Percentiles rank a stretch among this genome's conserved stretches.
phyloP scores from a whole-genome alignment of 2,329 filamentous ascomycete genomes.

The Verticillium nonalfalfae region DNA sequence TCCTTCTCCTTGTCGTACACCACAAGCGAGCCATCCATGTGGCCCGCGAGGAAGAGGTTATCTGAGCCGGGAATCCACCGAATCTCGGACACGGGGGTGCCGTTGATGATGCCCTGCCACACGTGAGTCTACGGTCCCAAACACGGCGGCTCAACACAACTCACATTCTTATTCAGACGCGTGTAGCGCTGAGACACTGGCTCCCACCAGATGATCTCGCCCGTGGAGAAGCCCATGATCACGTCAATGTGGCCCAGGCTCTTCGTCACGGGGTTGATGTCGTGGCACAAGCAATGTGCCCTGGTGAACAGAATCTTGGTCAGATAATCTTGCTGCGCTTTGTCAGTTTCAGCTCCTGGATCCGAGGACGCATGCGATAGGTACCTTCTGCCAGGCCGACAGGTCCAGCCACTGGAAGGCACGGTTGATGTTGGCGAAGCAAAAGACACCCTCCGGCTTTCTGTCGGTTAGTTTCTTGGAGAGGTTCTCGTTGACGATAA shows the following conservation, averaged over 20 bases:
- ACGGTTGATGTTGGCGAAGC: constrained; percentile 92
- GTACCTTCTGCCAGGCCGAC: constrained; percentile 30
- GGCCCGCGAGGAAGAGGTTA: constrained; percentile 83
- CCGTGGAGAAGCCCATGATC: constrained; percentile 91
- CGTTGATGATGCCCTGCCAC: constrained; percentile 74
- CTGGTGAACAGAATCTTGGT: constrained; percentile 97
- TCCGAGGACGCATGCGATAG: too few species aligned
- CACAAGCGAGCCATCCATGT: constrained; percentile 84
- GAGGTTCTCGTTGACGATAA: constrained; percentile 81
- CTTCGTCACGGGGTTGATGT: constrained; percentile 82
- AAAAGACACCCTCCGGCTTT: constrained; percentile 72
- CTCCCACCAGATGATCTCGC: constrained; percentile 98
- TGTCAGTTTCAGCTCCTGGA: constrained; percentile 1
- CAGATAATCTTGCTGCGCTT: constrained; percentile 69
- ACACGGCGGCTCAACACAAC: constrained; percentile 13
- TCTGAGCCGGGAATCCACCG: constrained; percentile 93
- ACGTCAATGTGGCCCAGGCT: constrained; percentile 76
- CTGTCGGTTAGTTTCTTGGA: constrained; percentile 76
- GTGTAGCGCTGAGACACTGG: constrained; percentile 94
- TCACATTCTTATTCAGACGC: constrained; percentile 88
- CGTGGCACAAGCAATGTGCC: constrained; percentile 90
- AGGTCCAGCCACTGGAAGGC: constrained; percentile 96
- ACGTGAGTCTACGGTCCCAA: neutral
- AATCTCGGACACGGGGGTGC: constrained; percentile 78
- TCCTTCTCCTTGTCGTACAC: constrained; percentile 98